Conservation (phyloP, 768 basidiomycete genomes). For the Holtermanniella nyarrowii region DNA sequence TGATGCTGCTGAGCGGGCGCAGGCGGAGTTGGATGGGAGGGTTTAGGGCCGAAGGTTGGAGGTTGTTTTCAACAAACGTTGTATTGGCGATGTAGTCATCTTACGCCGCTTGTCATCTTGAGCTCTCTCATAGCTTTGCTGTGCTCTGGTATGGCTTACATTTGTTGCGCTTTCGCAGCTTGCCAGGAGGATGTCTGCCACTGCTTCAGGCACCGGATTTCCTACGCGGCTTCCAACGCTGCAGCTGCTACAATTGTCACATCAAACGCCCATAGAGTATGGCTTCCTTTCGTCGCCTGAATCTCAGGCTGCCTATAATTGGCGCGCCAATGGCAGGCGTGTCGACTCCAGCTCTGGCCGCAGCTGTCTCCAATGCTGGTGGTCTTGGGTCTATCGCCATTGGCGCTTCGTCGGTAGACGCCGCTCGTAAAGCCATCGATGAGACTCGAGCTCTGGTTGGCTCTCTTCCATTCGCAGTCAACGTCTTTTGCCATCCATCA, state of each 20-base stretch:
- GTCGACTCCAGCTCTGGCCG: constrained; percentile 27
- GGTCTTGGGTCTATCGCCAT: constrained; percentile 28
- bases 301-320: constrained; percentile 23
- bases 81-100: no score
- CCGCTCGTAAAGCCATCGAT: constrained; percentile 15
- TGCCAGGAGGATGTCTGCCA: no score
- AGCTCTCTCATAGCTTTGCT: no score
- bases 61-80: background rate
- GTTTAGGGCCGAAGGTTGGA: background rate
- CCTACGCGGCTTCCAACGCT: no score
- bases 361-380: constrained; percentile 31
- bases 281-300: constrained; percentile 7
- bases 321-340: constrained; percentile 38
- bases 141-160: no score
- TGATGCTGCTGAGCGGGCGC: constrained; percentile 56
- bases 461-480: constrained; percentile 22
- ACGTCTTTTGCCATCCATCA: constrained; percentile 24
- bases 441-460: constrained; percentile 12
- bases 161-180: no score
- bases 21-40: background rate
- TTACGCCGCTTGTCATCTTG: no score
- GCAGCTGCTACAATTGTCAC: no score
- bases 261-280: no score
- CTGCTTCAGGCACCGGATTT: no score
- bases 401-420: constrained; percentile 11